Percentiles rank a stretch among this genome's conserved stretches.
Evolutionary conservation across 2,329 filamentous ascomycete genomes (phyloP).

Genomic region (Ceratocystis alfenasii): DNA sequence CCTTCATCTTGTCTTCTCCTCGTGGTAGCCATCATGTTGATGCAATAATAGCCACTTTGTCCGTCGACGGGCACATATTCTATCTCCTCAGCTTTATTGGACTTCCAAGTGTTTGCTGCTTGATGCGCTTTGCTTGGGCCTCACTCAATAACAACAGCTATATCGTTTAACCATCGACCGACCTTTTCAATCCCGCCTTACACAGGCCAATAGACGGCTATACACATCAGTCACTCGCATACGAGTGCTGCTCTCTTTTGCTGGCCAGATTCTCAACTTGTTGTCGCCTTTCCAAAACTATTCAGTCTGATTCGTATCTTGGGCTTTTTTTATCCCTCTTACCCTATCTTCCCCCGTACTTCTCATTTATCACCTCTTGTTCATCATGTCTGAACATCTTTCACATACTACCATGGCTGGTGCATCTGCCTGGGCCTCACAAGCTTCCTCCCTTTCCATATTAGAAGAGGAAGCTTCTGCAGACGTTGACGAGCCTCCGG

Average conservation of each 20-base stretch:
- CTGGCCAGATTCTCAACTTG: too few relatives aligned
- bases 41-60: conserved; percentile 20
- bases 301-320: neutral
- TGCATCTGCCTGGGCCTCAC: conserved; percentile 20
- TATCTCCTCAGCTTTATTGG: conserved; percentile 3
- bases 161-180: neutral
- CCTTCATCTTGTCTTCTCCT: conserved; percentile 11
- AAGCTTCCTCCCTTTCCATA: conserved; percentile 18
- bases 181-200: neutral
- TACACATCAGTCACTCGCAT: neutral
- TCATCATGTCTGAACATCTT: conserved; percentile 18
- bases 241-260: neutral
- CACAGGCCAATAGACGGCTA: neutral
- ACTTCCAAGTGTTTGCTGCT: conserved; percentile 12
- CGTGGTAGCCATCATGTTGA: conserved; percentile 21
- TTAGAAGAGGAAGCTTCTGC: conserved; percentile 22
- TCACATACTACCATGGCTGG: conserved; percentile 15
- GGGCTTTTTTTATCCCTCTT: neutral
- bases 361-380: neutral
- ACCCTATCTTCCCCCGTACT: neutral
- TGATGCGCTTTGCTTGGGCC: conserved; percentile 8
- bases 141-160: conserved; percentile 3
- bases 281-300: too few relatives aligned
- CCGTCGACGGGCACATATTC: conserved; percentile 19
- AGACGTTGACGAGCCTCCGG: conserved; percentile 24